Evolutionary conservation across 352 stramenopile species (phyloP).

Genomic region (Globisporangium alternatum): DNA sequence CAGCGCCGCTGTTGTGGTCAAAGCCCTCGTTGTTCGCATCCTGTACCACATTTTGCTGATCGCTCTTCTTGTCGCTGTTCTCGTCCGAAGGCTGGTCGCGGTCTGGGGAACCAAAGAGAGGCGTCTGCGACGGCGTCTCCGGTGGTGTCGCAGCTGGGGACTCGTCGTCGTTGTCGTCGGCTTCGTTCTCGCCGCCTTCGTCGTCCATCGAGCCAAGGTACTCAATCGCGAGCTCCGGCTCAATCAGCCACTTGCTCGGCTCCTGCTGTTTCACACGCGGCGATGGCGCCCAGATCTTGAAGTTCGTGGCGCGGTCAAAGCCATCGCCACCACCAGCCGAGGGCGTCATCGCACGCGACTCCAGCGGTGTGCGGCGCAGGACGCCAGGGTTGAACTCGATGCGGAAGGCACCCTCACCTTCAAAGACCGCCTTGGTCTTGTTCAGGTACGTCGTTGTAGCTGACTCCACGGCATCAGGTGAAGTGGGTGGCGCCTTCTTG

Average conservation of each 20-base stretch:
- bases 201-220: conserved; percentile 84
- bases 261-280: conserved; percentile 68
- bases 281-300: conserved; percentile 83
- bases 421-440: conserved; percentile 78
- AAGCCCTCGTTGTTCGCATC: conserved; percentile 23
- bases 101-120: conserved; percentile 63
- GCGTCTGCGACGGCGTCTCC: conserved; percentile 68
- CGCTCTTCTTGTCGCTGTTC: conserved; percentile 40
- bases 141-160: conserved; percentile 58
- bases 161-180: conserved; percentile 67
- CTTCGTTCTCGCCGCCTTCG: conserved; percentile 42
- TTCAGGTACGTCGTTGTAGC: conserved; percentile 47
- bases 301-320: conserved; percentile 20
- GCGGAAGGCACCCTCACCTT: conserved; percentile 82
- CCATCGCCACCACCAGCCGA: conserved; percentile 28
- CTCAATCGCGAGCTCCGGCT: conserved; percentile 71
- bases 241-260: conserved; percentile 80
- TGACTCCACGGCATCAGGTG: conserved; percentile 37
- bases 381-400: conserved; percentile 82
- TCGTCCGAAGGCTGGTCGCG: conserved; percentile 38
- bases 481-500: conserved; percentile 18
- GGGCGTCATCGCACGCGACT: conserved; percentile 43
- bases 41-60: conserved; percentile 14
- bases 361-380: conserved; percentile 69
- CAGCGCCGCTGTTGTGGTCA: conserved; percentile 16